A percentile compares a stretch with the other conserved stretches of the same genome.
phyloP scores from a whole-genome alignment of 1,139 yeast species.

The Kurtzmaniella quercitrusa region DNA sequence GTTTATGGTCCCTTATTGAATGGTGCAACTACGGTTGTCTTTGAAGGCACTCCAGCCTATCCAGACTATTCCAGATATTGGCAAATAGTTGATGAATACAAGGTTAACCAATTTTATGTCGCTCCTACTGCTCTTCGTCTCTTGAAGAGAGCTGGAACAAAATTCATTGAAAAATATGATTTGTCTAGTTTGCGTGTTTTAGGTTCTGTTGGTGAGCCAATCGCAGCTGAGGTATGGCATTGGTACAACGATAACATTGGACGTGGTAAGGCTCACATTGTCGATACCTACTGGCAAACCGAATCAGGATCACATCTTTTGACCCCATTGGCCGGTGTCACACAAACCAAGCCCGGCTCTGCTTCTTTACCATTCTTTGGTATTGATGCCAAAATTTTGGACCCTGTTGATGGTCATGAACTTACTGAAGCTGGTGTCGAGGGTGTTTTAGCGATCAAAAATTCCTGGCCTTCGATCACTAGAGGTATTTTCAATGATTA shows the following conservation, averaged over 20 bases:
- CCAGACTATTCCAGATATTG: constrained; percentile 77
- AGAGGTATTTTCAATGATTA: constrained; percentile 74
- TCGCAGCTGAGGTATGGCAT: constrained; percentile 90
- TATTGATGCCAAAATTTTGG: constrained; percentile 62
- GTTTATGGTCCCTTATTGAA: constrained; percentile 76
- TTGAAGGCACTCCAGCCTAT: constrained; percentile 85
- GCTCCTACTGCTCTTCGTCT: constrained; percentile 88
- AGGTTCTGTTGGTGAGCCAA: constrained; percentile 91
- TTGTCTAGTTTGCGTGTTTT: constrained; percentile 64
- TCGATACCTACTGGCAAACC: constrained; percentile 84
- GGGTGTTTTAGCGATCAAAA: constrained; percentile 69
- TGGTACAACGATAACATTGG: constrained; percentile 85
- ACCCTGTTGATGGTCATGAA: constrained; percentile 69
- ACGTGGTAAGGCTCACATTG: constrained; percentile 66
- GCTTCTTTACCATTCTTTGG: constrained; percentile 80
- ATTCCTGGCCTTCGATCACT: constrained; percentile 78
- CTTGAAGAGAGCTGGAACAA: constrained; percentile 77
- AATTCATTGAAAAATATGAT: constrained; percentile 59
- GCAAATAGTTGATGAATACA: constrained; percentile 76
- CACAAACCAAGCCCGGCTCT: constrained; percentile 77
- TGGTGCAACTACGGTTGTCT: constrained; percentile 80
- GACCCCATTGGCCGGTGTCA: constrained; percentile 67
- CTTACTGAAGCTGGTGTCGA: constrained; percentile 59
- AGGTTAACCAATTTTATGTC: constrained; percentile 79
- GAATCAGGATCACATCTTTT: constrained; percentile 75